Base-by-base conservation (phyloP, 352 stramenopile genomes). In the Discostella stelligera region DNA sequence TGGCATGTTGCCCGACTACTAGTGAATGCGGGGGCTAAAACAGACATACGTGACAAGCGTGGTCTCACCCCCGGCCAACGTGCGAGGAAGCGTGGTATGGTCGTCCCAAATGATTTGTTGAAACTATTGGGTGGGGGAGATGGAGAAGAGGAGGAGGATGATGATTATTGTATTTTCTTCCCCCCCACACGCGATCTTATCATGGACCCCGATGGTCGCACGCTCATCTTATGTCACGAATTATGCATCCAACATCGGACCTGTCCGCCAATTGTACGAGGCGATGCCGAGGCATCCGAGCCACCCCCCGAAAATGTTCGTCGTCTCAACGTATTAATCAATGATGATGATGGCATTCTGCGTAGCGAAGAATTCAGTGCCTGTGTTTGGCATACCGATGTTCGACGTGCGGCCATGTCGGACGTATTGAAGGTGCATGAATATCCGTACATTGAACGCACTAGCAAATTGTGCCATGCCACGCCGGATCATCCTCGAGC, bases 381-480 rank as follows among this genome's bases (percentile, higher is more conserved):
- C 48, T 83, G 70, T 39, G 73, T 78, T 27, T 93, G 85, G 85
- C 77, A 92, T 69, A 82, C 77, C 21, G 77, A 90, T 72, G 78
- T 79, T 10, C 66, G 84, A 55, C 59, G 88, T 30, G 88, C 86
- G 16, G 81, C 84, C 21, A 83, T 93, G 32, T 59, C 80, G 2
- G 88, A 93, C 77, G 75, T 93, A 27, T 69, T 93, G 11, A 91
- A 91, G 68, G 86, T 90, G 62, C 88, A 93, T 46, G 88, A 93
- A 72, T 93, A 91, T 60, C 86, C 70, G 20, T 93, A 93, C 71
- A 85, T 93, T 70, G 88, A 93, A 67, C 82, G 78, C 14, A 89
- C 90, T 23, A 89, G 80, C 64, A 71, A 86, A 64, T 64, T 90
- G 60, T 89, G 79, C 59, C 79, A 80, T 16, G 52, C 58, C 1